Conservation (phyloP, 2,329 filamentous ascomycete species). For the Calonectria hawksworthii region DNA sequence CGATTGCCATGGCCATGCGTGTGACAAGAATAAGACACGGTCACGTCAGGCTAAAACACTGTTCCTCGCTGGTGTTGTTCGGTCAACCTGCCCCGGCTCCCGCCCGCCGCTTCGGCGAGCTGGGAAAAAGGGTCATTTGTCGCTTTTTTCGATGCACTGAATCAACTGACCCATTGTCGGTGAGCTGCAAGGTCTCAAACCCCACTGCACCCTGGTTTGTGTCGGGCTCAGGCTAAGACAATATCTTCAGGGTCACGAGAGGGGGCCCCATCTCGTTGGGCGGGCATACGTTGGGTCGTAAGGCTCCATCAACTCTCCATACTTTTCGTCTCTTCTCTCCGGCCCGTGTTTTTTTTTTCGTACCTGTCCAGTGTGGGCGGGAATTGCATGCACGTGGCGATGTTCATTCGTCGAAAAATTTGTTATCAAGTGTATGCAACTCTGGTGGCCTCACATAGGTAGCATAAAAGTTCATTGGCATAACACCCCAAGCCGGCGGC, state of each 20-base stretch:
- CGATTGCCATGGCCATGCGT: neutral
- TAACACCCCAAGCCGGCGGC: neutral
- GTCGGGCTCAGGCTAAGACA: conserved; percentile 1
- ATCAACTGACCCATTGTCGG: neutral
- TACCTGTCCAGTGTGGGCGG: neutral
- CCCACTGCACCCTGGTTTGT: neutral
- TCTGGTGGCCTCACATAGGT: neutral
- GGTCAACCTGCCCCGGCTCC: neutral
- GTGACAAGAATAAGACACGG: neutral
- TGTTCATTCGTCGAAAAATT: neutral
- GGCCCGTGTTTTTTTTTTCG: neutral
- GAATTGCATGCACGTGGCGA: neutral
- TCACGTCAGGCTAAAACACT: neutral
- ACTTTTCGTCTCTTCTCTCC: neutral
- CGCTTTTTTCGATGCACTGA: neutral
- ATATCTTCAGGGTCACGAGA: conserved; percentile 5
- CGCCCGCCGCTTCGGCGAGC: neutral
- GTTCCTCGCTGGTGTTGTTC: neutral
- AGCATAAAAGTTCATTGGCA: neutral
- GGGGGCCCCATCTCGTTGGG: neutral
- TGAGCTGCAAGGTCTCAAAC: neutral
- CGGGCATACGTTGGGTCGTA: neutral
- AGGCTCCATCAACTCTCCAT: neutral
- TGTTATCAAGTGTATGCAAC: neutral
- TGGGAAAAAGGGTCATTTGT: neutral